Evolutionary conservation across 176 grass and related monocot genomes (phyloP).

Genomic region (Hsuehochloa calcarea): DNA sequence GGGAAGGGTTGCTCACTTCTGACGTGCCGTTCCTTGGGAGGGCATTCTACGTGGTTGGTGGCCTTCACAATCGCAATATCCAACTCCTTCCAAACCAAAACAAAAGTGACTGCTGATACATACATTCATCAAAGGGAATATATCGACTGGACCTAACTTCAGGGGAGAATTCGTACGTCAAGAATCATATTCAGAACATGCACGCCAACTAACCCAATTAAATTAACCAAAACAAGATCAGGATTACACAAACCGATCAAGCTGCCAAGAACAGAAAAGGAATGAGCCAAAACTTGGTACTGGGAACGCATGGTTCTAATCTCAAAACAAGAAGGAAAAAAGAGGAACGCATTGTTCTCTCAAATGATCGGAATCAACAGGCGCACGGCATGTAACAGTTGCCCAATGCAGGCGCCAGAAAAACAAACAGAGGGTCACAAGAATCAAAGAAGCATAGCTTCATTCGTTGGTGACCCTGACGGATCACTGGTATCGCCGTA

Average conservation of each 20-base stretch:
- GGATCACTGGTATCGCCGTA: too few species aligned
- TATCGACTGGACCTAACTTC: background rate
- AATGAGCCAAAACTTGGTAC: too few species aligned
- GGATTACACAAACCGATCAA: background rate
- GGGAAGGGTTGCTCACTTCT: slow-evolving; percentile 58
- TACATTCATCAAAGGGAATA: background rate
- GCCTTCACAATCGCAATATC: slow-evolving; percentile 96
- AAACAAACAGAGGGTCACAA: too few species aligned
- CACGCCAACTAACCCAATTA: background rate
- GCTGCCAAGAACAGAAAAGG: background rate
- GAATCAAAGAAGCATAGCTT: too few species aligned
- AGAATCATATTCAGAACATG: background rate
- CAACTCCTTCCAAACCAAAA: slow-evolving; percentile 53
- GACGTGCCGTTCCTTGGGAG: slow-evolving; percentile 90
- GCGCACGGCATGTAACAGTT: too few species aligned
- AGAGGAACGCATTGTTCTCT: too few species aligned
- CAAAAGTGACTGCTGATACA: background rate
- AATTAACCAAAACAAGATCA: background rate
- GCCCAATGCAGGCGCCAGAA: too few species aligned
- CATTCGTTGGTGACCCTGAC: too few species aligned
- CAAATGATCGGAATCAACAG: too few species aligned
- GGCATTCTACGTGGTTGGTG: slow-evolving; percentile 89
- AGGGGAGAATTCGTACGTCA: background rate
- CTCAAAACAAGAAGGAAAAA: too few species aligned
- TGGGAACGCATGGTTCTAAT: too few species aligned